Evolutionary conservation across 768 basidiomycete species (phyloP), one percentile per base, ranked within the genome.

Genomic region (Clitopilus passeckerianus): DNA sequence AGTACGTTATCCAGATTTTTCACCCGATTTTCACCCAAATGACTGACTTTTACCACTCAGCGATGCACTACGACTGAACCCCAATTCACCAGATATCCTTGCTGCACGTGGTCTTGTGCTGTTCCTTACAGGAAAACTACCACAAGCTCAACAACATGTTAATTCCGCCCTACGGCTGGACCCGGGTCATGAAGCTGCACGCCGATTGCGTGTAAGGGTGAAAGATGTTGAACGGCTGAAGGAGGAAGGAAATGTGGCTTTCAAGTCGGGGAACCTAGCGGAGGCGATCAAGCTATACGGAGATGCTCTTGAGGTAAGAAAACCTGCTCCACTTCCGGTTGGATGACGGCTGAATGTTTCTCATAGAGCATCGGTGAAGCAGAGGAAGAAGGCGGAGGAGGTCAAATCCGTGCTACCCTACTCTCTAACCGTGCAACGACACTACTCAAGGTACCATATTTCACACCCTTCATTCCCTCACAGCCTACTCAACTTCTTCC

Each of bases 381-480:
- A 5, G 82, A 85, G 34, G 86, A 89, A 44, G 91, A 93, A 70
- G 87, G 84, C 1, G 83, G 83, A 63, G 92, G 93, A 16, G 92
- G 92, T 7, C 84, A 89, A 57, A 87, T 94, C 24, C 86, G 90
- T 12, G 90, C 91, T 0, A 87, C 89, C 1, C 73, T 95, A 3
- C 74, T 93, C 8, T 90, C 88, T 1, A 95, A 95, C 65, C 86
- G 92, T 5, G 93, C 93, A 0, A 91, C 90, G 1, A 87, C 93
- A 0, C 74, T 90, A 18, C 73, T 89, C 54, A 93, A 93, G 79
- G 90, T 89, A 60, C 5, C 15, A 16, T 12, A n/a, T n/a, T n/a
- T n/a, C n/a, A n/a, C n/a, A n/a, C 30, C n/a, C 37, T 27, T 27
- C 41, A 8, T 46, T 16, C 52, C 18, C 54, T 37, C 5, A 33